Percentiles rank a stretch among this genome's conserved stretches.
phyloP scores from a whole-genome alignment of 1,284 basidiomycete genomes.

The Moesziomyces parantarcticus region DNA sequence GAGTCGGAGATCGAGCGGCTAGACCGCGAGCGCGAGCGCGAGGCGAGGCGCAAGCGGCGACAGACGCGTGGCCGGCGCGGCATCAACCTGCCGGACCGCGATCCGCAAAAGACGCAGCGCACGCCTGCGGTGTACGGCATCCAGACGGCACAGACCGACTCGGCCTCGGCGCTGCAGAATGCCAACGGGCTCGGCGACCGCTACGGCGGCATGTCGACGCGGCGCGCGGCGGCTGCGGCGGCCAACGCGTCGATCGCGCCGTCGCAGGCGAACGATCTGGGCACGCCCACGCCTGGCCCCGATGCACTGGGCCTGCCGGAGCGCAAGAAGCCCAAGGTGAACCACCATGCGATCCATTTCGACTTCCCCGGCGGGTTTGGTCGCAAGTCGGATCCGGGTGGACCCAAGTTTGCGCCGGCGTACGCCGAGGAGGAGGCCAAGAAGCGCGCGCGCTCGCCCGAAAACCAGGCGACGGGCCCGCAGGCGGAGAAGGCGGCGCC shows the following conservation, averaged over 20 bases:
- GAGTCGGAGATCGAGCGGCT: constrained; percentile 85
- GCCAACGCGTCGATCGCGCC: constrained; percentile 59
- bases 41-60: constrained; percentile 83
- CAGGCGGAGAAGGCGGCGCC: constrained; percentile 37
- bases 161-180: constrained; percentile 19
- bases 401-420: constrained; percentile 50
- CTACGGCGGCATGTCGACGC: constrained; percentile 46
- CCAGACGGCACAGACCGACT: constrained; percentile 53
- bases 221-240: constrained; percentile 60
- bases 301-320: constrained; percentile 44
- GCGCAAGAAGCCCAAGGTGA: constrained; percentile 48
- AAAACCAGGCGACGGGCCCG: constrained; percentile 44
- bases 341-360: constrained; percentile 62
- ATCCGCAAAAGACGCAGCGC: constrained; percentile 89
- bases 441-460: constrained; percentile 43
- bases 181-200: constrained; percentile 36
- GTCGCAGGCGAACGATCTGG: constrained; percentile 44
- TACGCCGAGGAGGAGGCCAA: constrained; percentile 49
- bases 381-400: constrained; percentile 44
- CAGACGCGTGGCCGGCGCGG: constrained; percentile 88
- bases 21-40: constrained; percentile 93
- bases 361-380: constrained; percentile 64
- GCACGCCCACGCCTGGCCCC: constrained; percentile 53
- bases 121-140: constrained; percentile 64
- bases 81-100: constrained; percentile 89